Evolutionary conservation across 179 eudicot species (phyloP), one percentile per base, ranked within the genome.

Genomic region (Silene noctiflora): DNA sequence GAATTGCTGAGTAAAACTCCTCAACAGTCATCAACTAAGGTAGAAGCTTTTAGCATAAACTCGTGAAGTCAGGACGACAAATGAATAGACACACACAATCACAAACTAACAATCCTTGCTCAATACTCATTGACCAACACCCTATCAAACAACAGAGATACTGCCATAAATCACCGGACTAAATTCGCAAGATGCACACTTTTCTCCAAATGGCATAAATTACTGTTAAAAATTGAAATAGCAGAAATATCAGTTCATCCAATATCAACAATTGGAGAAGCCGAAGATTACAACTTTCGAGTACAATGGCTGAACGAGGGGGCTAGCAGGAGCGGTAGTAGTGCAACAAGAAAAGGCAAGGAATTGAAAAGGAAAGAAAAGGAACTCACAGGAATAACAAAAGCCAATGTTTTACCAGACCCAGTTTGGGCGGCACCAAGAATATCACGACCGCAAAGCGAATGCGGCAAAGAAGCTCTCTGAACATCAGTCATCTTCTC

Each of bases 361-460:
- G 58, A 51, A 51, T 12, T 16, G 35, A 25, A 63, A 24, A 25
- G 25, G 17, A 17, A 17, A 16, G 12, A 7, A n/a, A 10, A 8
- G 24, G 6, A 76, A 79, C 98, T 83, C 69, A 94, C 98, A 58
- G 98, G 98, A 10, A 94, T 86, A 19, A 92, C 77, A 77, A 94
- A 94, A 39, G 98, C 97, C 71, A 94, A 81, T 0, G 98, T 94
- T 84, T 94, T 94, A 0, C 98, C 98, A 0, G 96, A 92, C 8
- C 98, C 97, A 12, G 97, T 94, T 78, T 93, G 90, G 0, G 98
- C 96, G 0, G 97, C 98, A n/a, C 98, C 98, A 2, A 94, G 95
- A 58, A 94, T 85, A 81, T 94, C 98, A 2, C 97, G 81, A 4
- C 93, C 95, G 42, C 91, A 91, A 58, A 94, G 85, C 1, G 97